Evolutionary conservation across 2,329 filamentous ascomycete species (phyloP).

Genomic region (Cladophialophora yegresii): DNA sequence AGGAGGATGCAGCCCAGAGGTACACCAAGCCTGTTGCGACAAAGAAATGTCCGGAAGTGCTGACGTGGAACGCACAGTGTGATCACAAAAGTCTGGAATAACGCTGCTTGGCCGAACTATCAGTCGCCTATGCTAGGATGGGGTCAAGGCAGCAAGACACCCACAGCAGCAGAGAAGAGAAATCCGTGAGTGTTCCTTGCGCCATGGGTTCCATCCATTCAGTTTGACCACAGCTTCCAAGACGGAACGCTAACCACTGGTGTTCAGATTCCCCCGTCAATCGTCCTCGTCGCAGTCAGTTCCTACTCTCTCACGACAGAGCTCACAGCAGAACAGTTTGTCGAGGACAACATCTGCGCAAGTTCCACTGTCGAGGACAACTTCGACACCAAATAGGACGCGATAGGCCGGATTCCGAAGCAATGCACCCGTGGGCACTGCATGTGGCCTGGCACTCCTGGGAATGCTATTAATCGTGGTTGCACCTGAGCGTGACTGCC

Average conservation of each 20-base stretch:
- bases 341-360: conserved; percentile 27
- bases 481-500: background rate
- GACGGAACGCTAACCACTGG: background rate
- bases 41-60: background rate
- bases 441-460: too few species aligned
- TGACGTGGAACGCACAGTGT: conserved; percentile 40
- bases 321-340: conserved; percentile 21
- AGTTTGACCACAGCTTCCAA: background rate
- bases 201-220: too few species aligned
- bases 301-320: conserved; percentile 17
- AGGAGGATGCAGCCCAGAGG: conserved; percentile 62
- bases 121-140: conserved; percentile 47
- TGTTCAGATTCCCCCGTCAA: conserved; percentile 18
- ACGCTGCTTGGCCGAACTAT: conserved; percentile 50
- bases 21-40: conserved; percentile 33
- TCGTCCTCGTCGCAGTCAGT: conserved; percentile 11
- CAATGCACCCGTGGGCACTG: background rate
- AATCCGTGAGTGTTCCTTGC: conserved; percentile 29
- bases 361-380: conserved; percentile 4
- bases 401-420: background rate
- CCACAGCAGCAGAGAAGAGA: conserved; percentile 29
- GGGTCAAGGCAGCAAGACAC: conserved; percentile 30
- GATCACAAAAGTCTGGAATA: conserved; percentile 54
- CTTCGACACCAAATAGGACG: background rate
- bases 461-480: background rate